Evolutionary conservation across 2,329 filamentous ascomycete genomes (phyloP), one percentile per base, ranked within the genome.

Genomic region (Colletotrichum falcatum): DNA sequence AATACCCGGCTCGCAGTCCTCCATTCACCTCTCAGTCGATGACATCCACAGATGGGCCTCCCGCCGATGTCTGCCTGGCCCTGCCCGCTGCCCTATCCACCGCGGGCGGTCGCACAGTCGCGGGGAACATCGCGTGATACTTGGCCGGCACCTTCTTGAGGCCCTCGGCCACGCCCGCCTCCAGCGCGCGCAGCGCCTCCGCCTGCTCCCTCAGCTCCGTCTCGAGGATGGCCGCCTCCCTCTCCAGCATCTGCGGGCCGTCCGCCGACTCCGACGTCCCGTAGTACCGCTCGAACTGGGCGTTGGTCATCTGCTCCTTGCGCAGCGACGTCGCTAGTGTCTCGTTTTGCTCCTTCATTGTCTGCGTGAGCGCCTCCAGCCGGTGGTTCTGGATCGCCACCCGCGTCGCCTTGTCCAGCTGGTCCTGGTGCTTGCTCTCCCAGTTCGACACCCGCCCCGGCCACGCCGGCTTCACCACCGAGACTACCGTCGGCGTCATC

Each of bases 401-500:
- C 58, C 48, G 56, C 20, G 71, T 73, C 12, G 66, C 74, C 28
- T 58, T 46, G n/a, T 78, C 74, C 6, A 81, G 54, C 51, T 68
- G 70, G 33, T 66, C 67, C 51, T 72, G 73, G 64, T 74, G 72
- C 63, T 75, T 76, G 23, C 61, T 30, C 70, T 81, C 75, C 68
- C 76, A 76, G 12, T 76, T 75, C 23, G 80, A 80, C 39, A 79
- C 80, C 11, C 81, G 75, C 65, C 75, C 74, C 18, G 78, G 78
- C 54, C 73, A 76, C 60, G 63, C 70, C 30, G 77, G 75, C 72
- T 74, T 70, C 66, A 75, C 72, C 6, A 75, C 73, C 33, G 75
- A 72, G 48, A 81, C 77, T 1, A 81, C 75, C 12, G 76, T 85
- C 12, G 86, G 86, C 23, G 78, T 78, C 26, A 74, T 74, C 76